Percentiles rank a stretch among this genome's conserved stretches.
phyloP scores from a whole-genome alignment of 306 rosid species.

The Argentina anserina region DNA sequence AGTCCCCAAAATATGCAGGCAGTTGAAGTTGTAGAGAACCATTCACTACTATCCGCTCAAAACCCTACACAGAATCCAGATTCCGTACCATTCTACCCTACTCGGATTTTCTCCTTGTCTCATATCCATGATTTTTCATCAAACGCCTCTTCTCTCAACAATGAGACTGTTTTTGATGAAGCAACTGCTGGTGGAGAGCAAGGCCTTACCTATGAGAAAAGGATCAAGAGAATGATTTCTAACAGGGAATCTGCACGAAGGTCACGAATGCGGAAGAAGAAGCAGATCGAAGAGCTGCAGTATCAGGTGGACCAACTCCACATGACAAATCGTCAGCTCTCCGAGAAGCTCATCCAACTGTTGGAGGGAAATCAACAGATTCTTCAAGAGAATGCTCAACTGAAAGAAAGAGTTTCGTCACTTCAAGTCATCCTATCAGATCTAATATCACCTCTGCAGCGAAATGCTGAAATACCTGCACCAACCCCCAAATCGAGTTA shows the following conservation, averaged over 20 bases:
- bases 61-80: constrained; percentile 5
- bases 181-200: background rate
- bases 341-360: constrained; percentile 36
- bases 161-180: constrained; percentile 23
- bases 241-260: constrained; percentile 45
- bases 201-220: constrained; percentile 23
- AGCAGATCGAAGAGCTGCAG: constrained; percentile 46
- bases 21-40: constrained; percentile 2
- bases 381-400: constrained; percentile 44
- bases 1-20: constrained; percentile 7
- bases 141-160: constrained; percentile 23
- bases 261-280: constrained; percentile 44
- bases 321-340: constrained; percentile 34
- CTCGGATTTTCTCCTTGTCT: constrained; percentile 13
- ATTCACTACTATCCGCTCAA: constrained; percentile 1
- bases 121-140: constrained; percentile 25
- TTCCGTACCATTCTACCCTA: constrained; percentile 4
- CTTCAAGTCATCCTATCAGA: constrained; percentile 34
- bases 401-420: constrained; percentile 44
- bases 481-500: constrained; percentile 17
- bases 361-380: constrained; percentile 44
- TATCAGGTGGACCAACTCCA: constrained; percentile 35
- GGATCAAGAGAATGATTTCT: constrained; percentile 46
- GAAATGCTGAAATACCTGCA: constrained; percentile 21
- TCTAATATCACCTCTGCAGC: constrained; percentile 24